A percentile compares a stretch with the other conserved stretches of the same genome.
These are phyloP conservation scores for Microascus cirrosus DNA, from an alignment of 2,329 filamentous ascomycete species.

Conservation along the genomic window DNA sequence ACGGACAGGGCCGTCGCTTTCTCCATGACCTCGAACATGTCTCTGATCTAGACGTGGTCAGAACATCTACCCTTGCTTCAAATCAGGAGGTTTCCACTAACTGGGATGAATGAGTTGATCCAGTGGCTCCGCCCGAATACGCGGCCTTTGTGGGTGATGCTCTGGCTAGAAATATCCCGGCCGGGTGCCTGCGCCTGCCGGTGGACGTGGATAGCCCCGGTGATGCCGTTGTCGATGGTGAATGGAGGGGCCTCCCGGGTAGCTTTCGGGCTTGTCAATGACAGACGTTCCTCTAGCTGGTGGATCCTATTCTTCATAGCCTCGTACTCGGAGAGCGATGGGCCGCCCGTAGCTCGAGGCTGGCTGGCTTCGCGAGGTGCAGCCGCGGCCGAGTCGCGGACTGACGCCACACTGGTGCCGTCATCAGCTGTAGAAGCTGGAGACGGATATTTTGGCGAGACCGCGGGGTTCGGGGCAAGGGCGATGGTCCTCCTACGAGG, in stretches of 20 bases:
- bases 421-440: neutral
- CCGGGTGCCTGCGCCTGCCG: slow-evolving; percentile 20
- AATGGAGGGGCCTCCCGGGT: slow-evolving; percentile 16
- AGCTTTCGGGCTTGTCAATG: slow-evolving; percentile 13
- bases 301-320: slow-evolving; percentile 24
- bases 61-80: neutral
- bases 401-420: neutral
- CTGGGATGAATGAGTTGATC: slow-evolving; percentile 35
- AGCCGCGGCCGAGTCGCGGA: neutral
- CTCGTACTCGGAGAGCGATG: slow-evolving; percentile 15
- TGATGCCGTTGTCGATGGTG: slow-evolving; percentile 22
- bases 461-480: neutral
- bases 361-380: neutral
- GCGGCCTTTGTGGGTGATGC: slow-evolving; percentile 42
- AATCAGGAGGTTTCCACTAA: slow-evolving; percentile 16
- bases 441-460: neutral
- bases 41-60: slow-evolving; percentile 20
- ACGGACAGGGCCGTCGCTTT: slow-evolving; percentile 20
- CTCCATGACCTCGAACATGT: slow-evolving; percentile 32
- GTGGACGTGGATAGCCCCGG: slow-evolving; percentile 30
- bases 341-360: neutral
- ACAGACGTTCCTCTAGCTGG: slow-evolving; percentile 31
- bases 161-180: slow-evolving; percentile 22
- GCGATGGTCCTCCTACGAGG: neutral
- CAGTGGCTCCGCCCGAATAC: slow-evolving; percentile 48